phyloP scores from a whole-genome alignment of 306 rosid species.

The Prunus mume region DNA sequence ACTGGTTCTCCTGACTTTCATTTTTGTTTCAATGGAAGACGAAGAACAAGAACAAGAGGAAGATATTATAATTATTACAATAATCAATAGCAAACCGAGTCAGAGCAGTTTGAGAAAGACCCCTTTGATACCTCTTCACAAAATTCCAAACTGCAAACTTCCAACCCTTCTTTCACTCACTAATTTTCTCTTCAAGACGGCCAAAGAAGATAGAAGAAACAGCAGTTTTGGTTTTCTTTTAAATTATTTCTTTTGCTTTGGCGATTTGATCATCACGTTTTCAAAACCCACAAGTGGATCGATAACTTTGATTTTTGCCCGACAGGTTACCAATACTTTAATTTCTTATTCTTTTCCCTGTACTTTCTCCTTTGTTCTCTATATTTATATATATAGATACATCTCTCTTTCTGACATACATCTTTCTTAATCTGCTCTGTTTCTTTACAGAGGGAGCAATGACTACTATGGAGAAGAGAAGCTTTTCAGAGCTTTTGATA shows the following conservation, averaged over 20 bases:
- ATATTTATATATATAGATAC: neutral
- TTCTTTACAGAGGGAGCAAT: conserved; percentile 3
- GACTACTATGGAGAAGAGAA: conserved; percentile 35
- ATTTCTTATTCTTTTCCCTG: conserved; percentile 1
- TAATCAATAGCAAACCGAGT: conserved; percentile 1
- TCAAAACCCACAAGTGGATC: too few relatives aligned
- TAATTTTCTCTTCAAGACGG: conserved; percentile 13
- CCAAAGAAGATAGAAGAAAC: conserved; percentile 2
- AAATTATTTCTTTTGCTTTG: conserved; percentile 10
- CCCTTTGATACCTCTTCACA: conserved; percentile 25
- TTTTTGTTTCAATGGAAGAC: conserved; percentile 22
- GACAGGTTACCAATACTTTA: neutral
- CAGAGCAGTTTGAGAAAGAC: conserved; percentile 50
- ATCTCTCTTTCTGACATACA: neutral
- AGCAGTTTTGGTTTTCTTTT: neutral
- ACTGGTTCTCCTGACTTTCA: conserved; percentile 38
- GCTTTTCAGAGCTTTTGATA: conserved; percentile 37
- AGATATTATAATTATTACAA: conserved; percentile 5
- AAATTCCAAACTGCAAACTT: conserved; percentile 29
- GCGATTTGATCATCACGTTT: neutral
- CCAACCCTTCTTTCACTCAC: conserved; percentile 16
- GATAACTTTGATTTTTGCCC: conserved; percentile 1
- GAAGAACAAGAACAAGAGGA: conserved; percentile 24
- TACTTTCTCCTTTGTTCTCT: neutral
- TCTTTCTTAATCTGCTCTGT: neutral